Base-by-base conservation (phyloP, 495 filamentous ascomycete genomes). In the Penicillium samsonianum region DNA sequence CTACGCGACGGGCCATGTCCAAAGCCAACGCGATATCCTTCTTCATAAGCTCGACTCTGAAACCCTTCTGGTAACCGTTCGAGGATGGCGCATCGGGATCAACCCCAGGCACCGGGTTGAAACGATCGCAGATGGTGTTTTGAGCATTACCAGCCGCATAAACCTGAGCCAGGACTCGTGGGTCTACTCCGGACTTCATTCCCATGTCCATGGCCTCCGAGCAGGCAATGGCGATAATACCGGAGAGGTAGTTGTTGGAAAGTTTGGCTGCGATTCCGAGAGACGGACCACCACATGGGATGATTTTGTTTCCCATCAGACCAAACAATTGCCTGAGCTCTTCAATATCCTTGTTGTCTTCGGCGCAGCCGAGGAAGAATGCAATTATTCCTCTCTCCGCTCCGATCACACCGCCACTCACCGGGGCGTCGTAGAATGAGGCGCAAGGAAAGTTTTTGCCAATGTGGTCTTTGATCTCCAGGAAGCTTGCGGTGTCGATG, bases 131-230 rank as follows among this genome's bases (percentile, higher is more conserved):
- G 28, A 82, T 78, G 0, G 73, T 66, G 49, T 77, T 82, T 60
- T 82, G 79, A 0, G 74, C 81, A 2, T 80, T 80, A 0, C 79
- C 75, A 1, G 77, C 72, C 7, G 71, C 68, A 63, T 78, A 81
- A 3, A 84, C 77, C 16, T 70, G 68, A 0, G 79, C 71, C 6
- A 84, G 67, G 1, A 77, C 69, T 11, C 70, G 59, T 0, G 81
- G 75, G 59, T 82, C 74, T 55, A 85, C 62, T 0, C 81, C 81
- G 1, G 77, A 73, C 5, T 64, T 64, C 62, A 85, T 83, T 1
- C 79, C 81, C 66, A 84, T 81, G 55, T 80, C 74, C 69, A 84
- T 72, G 3, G 82, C 78, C 61, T 85, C 82, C 3, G 77, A 67
- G 17, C 66, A 71, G 0, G 78, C 80, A 31, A 85, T 78, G 0